Base-by-base conservation (phyloP, 495 filamentous ascomycete species). In the Penicillium paradoxum region DNA sequence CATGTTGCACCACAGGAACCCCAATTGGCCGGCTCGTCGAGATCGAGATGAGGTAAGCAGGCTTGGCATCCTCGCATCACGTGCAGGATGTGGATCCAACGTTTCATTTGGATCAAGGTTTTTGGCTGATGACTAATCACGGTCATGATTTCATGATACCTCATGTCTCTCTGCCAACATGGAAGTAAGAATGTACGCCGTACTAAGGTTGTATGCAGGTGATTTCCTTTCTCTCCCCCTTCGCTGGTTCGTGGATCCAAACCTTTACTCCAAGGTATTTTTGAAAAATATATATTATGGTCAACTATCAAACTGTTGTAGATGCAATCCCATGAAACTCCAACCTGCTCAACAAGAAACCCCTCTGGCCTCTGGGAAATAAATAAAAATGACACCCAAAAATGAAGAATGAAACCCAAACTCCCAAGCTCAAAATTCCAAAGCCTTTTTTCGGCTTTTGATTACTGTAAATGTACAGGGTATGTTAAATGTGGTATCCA, bases 391-490 rank as follows among this genome's bases (percentile, higher is more conserved):
- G 17, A 49, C 53, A 21, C 32, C 42, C 24, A 13, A 38, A 32
- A 39, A 30, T 15, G 25, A 27, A 25, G 34, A 43, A 17, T 9
- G 30, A 11, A 32, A 32, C 4, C 15, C 4, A 37, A 53, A 40
- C 51, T 44, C 37, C 40, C 8, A 19, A 32, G 29, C n/a, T 9
- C 27, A 33, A 49, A 38, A 43, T 41, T 46, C 51, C 36, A 33
- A 45, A 63, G 43, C 9, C 36, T 43, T 53, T 50, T 52, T 24
- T n/a, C 4, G 29, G 5, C 29, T 11, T 32, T 32, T 25, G 32
- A 17, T 56, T 18, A 59, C 21, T 57, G 24, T 29, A 18, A 44
- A 44, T 44, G 39, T 60, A 60, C 57, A 55, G 60, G 60, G 60
- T 60, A 60, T 60, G 55, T 53, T 19, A 14, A 36, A 29, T 37